Conservation (phyloP, 2,329 filamentous ascomycete genomes). For the Botrytis medusae region DNA sequence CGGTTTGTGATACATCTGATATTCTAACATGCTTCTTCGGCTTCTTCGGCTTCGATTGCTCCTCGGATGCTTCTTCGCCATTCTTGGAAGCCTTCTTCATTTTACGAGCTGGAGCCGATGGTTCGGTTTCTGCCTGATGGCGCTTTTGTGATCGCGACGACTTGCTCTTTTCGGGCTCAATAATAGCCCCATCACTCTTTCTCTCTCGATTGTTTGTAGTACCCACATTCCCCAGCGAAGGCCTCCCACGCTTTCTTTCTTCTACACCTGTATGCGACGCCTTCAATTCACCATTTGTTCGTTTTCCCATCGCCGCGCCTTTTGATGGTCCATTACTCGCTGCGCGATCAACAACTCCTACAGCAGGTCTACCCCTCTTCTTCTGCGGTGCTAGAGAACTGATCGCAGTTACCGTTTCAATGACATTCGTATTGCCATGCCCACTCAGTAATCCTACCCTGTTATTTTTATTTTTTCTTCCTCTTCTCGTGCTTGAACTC, state of each 20-base stretch:
- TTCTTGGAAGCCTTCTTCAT: neutral
- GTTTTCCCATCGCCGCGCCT: neutral
- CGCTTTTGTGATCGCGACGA: conserved; percentile 8
- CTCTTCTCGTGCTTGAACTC: neutral
- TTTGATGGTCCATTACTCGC: neutral
- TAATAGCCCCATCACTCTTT: neutral
- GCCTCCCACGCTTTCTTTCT: neutral
- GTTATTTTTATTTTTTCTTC: neutral
- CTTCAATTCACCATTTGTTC: neutral
- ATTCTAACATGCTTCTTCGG: conserved; percentile 18
- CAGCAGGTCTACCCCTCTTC: conserved; percentile 12
- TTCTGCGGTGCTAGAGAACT: conserved; percentile 11
- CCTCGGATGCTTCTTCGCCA: neutral
- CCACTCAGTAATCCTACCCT: neutral
- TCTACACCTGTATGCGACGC: neutral
- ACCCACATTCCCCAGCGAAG: neutral
- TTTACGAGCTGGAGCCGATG: neutral
- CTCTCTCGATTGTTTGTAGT: neutral
- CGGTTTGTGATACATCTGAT: conserved; percentile 11
- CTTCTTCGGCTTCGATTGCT: neutral
- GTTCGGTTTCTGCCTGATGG: neutral
- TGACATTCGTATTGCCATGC: neutral
- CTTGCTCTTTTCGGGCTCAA: neutral
- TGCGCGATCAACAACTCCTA: neutral
- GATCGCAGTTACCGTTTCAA: conserved; percentile 6